A percentile compares a stretch with the other conserved stretches of the same genome.
Conservation (phyloP, 78 protist genomes). For the Dictyostelium purpureum region DNA sequence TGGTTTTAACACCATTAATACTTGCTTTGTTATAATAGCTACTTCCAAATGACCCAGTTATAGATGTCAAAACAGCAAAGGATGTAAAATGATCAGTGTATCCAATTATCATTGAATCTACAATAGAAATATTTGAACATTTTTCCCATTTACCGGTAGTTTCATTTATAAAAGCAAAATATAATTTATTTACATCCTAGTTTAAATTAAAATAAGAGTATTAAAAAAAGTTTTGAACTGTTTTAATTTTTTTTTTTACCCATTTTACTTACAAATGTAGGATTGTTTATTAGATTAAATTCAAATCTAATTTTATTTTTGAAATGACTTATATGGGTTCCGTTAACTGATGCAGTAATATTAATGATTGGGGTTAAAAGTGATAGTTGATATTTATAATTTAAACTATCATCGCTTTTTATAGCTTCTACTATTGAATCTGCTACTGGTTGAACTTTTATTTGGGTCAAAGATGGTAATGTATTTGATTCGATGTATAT, state of each 20-base stretch:
- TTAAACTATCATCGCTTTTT: background rate
- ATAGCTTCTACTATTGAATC: slow-evolving; percentile 8
- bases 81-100: slow-evolving; percentile 72
- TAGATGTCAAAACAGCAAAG: slow-evolving; percentile 48
- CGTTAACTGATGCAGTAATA: slow-evolving; percentile 23
- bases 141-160: slow-evolving; percentile 8
- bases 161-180: slow-evolving; percentile 34
- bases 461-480: slow-evolving; percentile 2
- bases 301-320: slow-evolving; percentile 4
- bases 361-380: slow-evolving; percentile 42
- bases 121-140: slow-evolving; percentile 7
- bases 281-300: background rate
- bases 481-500: slow-evolving; percentile 36
- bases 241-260: background rate
- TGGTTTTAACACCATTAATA: background rate
- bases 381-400: background rate
- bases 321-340: background rate
- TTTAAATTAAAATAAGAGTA: background rate
- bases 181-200: background rate
- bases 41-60: too few species aligned
- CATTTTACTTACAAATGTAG: slow-evolving; percentile 3
- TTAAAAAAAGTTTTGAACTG: too few species aligned
- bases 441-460: slow-evolving; percentile 6
- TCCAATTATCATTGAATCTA: background rate
- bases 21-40: background rate